A percentile compares a stretch with the other conserved stretches of the same genome.
Evolutionary conservation across 1,284 basidiomycete species (phyloP).

Genomic region (Austroboletus niveus): DNA sequence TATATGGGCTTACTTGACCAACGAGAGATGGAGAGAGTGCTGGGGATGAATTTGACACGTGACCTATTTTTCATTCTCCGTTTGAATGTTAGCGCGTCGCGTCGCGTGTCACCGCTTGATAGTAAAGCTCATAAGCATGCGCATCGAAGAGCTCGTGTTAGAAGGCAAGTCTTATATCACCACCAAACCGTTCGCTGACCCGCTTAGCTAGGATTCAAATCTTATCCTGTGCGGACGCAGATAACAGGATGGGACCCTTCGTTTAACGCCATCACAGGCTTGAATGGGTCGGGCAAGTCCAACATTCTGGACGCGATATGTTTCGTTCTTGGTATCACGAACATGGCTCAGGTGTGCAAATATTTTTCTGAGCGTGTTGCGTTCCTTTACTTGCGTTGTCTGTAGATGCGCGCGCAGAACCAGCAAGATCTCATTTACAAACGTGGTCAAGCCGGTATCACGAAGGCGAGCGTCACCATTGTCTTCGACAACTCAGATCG

Average conservation of each 20-base stretch:
- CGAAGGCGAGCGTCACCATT: slow-evolving; percentile 97
- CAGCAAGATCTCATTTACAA: slow-evolving; percentile 98
- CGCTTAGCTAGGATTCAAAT: slow-evolving; percentile 80
- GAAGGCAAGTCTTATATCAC: slow-evolving; percentile 50
- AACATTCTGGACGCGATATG: slow-evolving; percentile 98
- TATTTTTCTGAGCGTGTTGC: background rate
- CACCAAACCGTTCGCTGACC: slow-evolving; percentile 3
- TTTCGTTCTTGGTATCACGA: slow-evolving; percentile 96
- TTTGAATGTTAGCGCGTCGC: slow-evolving; percentile 27
- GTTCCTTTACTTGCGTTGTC: background rate
- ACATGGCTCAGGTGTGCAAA: slow-evolving; percentile 74
- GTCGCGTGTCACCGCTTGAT: slow-evolving; percentile 23
- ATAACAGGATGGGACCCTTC: slow-evolving; percentile 95
- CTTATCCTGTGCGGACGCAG: slow-evolving; percentile 92
- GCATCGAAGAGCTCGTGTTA: slow-evolving; percentile 80
- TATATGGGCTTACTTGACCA: too few relatives aligned
- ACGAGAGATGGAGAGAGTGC: too few relatives aligned
- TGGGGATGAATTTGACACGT: too few relatives aligned
- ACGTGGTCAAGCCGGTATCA: slow-evolving; percentile 95
- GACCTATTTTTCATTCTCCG: slow-evolving; percentile 22
- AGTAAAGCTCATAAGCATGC: slow-evolving; percentile 48
- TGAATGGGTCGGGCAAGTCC: slow-evolving; percentile 94
- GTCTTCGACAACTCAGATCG: slow-evolving; percentile 98
- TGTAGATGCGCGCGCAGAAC: slow-evolving; percentile 91
- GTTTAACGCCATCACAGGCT: slow-evolving; percentile 96